A percentile compares a stretch with the other conserved stretches of the same genome.
These are phyloP conservation scores for Phalaenopsis hybrid DNA, from an alignment of 116 monocot genomes.

Conservation along the genomic window DNA sequence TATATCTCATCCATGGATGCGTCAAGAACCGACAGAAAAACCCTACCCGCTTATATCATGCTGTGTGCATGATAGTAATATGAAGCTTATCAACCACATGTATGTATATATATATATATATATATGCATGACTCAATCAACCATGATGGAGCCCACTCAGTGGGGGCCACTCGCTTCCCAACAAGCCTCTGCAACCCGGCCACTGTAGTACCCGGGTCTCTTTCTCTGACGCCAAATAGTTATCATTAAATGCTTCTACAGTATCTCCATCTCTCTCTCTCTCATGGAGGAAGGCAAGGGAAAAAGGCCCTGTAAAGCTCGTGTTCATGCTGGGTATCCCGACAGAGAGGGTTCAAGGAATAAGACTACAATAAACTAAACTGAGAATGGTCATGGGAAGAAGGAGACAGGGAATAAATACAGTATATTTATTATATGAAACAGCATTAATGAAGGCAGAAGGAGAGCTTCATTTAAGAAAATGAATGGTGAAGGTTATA, in stretches of 20 bases:
- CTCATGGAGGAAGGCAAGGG: background rate
- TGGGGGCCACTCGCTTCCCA: background rate
- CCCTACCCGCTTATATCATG: no score
- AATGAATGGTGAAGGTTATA: background rate
- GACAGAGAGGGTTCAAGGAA: constrained; percentile 9
- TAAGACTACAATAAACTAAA: constrained; percentile 2
- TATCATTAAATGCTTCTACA: constrained; percentile 4
- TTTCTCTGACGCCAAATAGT: constrained; percentile 5
- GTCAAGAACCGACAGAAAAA: no score
- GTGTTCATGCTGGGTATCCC: background rate
- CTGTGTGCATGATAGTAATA: no score
- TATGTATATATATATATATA: no score
- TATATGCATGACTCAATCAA: no score
- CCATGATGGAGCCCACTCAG: no score
- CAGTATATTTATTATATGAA: background rate
- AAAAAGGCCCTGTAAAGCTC: background rate
- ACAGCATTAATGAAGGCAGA: background rate
- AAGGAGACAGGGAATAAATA: background rate
- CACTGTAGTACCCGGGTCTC: constrained; percentile 5
- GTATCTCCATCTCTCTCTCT: background rate
- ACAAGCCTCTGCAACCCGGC: background rate
- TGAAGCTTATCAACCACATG: no score
- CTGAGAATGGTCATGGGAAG: background rate
- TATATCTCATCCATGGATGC: no score
- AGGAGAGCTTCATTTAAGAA: background rate